Base-by-base conservation (phyloP, 1,139 yeast species). In the Taphrina deformans region DNA sequence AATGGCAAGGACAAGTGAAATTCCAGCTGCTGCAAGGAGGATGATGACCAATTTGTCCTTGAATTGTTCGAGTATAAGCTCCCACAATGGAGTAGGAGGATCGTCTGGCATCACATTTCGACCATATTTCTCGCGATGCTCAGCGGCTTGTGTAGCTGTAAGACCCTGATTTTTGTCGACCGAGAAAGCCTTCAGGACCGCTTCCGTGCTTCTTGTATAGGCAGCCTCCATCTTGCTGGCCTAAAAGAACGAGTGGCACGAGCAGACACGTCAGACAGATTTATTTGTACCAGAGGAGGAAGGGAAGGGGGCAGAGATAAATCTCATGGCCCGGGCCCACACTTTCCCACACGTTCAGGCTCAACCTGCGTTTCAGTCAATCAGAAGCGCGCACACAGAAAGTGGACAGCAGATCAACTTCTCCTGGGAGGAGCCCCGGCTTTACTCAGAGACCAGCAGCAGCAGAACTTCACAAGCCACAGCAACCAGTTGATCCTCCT, bases 11-110 rank as follows among this genome's bases (percentile, higher is more conserved):
- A 67, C 72, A 65, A 78, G 75, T 3, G 80, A 78, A 3, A 78
- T 74, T n/a, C 69, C 73, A 1, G 80, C 80, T 0, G 80, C 77
- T 0, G 70, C 79, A 4, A 78, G 70, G 7, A 78, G 69, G 31
- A 78, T 76, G 55, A 77, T 62, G 1, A 79, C 77, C 46, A 78
- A 69, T 62, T 77, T 78, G 66, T 78, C 80, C 66, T 77, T 71
- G 65, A 78, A 77, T 65, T 78, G 80, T 24, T 72, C 75, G 55
- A 78, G 70, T 16, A 78, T 73, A 64, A 78, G 69, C 45, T 69
- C 68, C 72, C 76, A 73, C 12, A 78, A 52, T 0, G 80, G 76
- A 4, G 78, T 75, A 3, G 76, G 70, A 1, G 75, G 72, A 23
- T 77, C 79, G 58, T 75, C 77, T 1, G 75, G 74, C 21, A 74